Base-by-base conservation (phyloP, 495 filamentous ascomycete species). In the Neurospora sp. region DNA sequence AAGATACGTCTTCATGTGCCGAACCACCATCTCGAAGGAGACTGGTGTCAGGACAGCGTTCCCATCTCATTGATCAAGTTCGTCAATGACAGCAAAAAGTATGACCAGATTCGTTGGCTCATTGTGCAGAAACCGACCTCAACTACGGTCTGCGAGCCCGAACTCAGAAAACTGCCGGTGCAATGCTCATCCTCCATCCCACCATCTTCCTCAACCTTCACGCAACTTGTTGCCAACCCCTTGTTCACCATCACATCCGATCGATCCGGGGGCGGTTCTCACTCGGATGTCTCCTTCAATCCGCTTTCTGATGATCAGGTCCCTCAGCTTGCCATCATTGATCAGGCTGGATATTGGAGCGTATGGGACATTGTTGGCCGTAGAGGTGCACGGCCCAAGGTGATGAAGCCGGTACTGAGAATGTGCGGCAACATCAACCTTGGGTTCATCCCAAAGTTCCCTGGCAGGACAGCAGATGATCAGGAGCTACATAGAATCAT, bases 201-300 rank as follows among this genome's bases (percentile, higher is more conserved):
- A 66, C 28, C 24, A 66, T 34, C 40, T 69, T 28, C 54, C 28
- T 54, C 42, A 45, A 70, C 39, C 59, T 62, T 83, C 69, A 90
- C 90, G 48, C 85, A 84, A 69, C 82, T 97, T 15, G 85, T 89
- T 75, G 81, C 88, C 39, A 90, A 91, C 74, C 88, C 89, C 2
- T 74, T 93, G 10, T 81, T 89, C 43, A 85, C 86, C 15, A 82
- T 96, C 48, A 78, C 83, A 0, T 81, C 78, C 9, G 79, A 83
- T 17, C 76, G 85, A 39, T 92, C 89, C 1, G 89, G 89, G 31
- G 89, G 88, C 0, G 80, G 77, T 39, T 76, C 83, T 9, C 92
- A 95, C 79, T 88, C 89, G 0, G 92, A 96, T 81, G 86, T 94
- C 9, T 81, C 90, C 11, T 96, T 97, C 78, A 94, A 92, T 75